Evolutionary conservation across 164 flowering plant genomes (phyloP).

Genomic region (Akebia trifoliata): DNA sequence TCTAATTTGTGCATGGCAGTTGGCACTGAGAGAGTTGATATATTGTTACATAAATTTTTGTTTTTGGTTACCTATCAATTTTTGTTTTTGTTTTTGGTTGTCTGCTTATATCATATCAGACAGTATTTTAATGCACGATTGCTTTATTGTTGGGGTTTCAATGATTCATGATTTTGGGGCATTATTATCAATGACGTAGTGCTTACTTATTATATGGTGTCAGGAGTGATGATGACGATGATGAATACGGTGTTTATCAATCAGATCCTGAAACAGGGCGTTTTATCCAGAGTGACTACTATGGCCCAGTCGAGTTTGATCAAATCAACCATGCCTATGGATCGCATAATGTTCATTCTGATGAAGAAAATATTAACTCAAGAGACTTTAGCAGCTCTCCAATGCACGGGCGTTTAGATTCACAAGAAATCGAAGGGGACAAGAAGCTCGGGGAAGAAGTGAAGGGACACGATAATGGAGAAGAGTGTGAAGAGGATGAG

Average conservation of each 20-base stretch:
- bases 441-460: constrained; percentile 27
- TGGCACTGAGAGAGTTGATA: too few species aligned
- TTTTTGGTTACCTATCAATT: too few species aligned
- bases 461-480: constrained; percentile 33
- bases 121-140: too few species aligned
- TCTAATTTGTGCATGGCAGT: too few species aligned
- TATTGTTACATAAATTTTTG: too few species aligned
- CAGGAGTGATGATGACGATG: constrained; percentile 77
- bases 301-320: constrained; percentile 44
- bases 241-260: constrained; percentile 50
- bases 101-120: too few species aligned
- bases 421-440: constrained; percentile 22
- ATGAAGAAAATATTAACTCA: constrained; percentile 36
- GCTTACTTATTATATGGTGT: constrained; percentile 16
- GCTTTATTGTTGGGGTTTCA: not conserved
- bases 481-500: constrained; percentile 42
- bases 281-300: constrained; percentile 41
- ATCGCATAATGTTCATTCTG: constrained; percentile 41
- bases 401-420: constrained; percentile 25
- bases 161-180: not conserved
- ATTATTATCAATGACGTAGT: not conserved
- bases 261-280: constrained; percentile 44
- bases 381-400: constrained; percentile 44
- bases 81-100: too few species aligned
- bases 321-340: constrained; percentile 42